Base-by-base conservation (phyloP, 1,284 basidiomycete species). In the Naganishia sp. region DNA sequence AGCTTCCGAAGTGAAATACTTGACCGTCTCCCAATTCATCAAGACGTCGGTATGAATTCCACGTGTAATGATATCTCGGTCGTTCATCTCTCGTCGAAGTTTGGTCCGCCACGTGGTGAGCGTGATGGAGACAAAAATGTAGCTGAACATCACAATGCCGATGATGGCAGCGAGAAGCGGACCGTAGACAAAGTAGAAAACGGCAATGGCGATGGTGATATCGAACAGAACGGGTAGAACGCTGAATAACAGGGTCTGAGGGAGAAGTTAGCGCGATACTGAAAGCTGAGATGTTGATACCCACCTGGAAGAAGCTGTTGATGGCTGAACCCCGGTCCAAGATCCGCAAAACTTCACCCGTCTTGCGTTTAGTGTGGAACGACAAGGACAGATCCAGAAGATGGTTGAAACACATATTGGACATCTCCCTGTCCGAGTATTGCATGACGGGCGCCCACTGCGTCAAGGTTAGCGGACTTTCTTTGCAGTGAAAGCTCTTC, bases 371-470 rank as follows among this genome's bases (percentile, higher is more conserved):
- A 13, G 86, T 88, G 78, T 94, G 89, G 85, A 90, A 94, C n/a
- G 88, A 85, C 71, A 94, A 87, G 10, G 88, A 90, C 25, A 95
- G 85, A 69, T 89, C 89, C 17, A 93, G 82, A 11, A 92, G 77
- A 72, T 91, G 90, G 67, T 90, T 86, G 76, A 89, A 90, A 5
- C 88, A 87, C 65, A 91, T 81, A 71, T 87, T 85, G 0, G 88
- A 88, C 86, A 94, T 90, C 76, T 68, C 56, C 42, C 69, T 54
- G 46, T 52, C 32, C 25, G 42, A 61, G 75, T 87, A 90, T 80
- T 92, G 90, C 85, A 92, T 89, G 32, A 94, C 88, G 2, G 92
- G 90, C 13, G 87, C 84, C 89, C 90, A 79, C 46, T 67, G 43
- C 35, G 31, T 46, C 1, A n/a, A 21, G 23, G n/a, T 64, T 21